Evolutionary conservation across 768 basidiomycete species (phyloP), one percentile per base, ranked within the genome.

Genomic region (Tylopilus intermedius): DNA sequence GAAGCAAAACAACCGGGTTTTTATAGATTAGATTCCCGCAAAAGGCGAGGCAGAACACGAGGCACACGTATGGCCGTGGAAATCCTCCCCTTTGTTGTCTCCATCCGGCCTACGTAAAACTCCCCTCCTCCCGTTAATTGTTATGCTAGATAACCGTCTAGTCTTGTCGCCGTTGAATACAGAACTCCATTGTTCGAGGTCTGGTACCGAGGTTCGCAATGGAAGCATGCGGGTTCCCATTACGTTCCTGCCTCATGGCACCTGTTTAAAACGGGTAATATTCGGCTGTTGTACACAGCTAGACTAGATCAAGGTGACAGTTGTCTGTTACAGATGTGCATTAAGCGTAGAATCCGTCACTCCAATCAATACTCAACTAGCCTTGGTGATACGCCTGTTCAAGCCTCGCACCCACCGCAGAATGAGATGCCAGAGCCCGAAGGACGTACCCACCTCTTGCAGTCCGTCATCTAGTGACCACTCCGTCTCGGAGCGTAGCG

Each of bases 41-140:
- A 67, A 71, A 67, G 71, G 76, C 63, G 73, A 75, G 77, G 76
- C 73, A 54, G 60, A 72, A 67, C 77, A 77, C 77, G 77, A 80
- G 81, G 80, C 76, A 33, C 8, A 33, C 33, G 56, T 66, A 48
- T 61, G 53, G 49, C 35, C 55, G 61, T 58, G 64, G 64, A 59
- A 65, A 54, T 53, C 39, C 45, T 50, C 61, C 47, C 45, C 49
- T 27, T 67, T 53, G 47, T 33, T 33, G 33, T 33, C 13, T 33
- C 33, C 38, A 39, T 27, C 39, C 38, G 6, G 35, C 40, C 45
- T 38, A 62, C 54, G 54, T 62, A 56, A 57, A 37, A 6, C 41
- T 40, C 39, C 35, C 39, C 41, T 45, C 44, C 35, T 21, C 21
- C 45, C 30, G 7, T 30, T 30, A 30, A 44, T 53, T 53, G 56